phyloP scores from a whole-genome alignment of 192 early-diverging fungal species.

The Phlyctochytrium bullatum region DNA sequence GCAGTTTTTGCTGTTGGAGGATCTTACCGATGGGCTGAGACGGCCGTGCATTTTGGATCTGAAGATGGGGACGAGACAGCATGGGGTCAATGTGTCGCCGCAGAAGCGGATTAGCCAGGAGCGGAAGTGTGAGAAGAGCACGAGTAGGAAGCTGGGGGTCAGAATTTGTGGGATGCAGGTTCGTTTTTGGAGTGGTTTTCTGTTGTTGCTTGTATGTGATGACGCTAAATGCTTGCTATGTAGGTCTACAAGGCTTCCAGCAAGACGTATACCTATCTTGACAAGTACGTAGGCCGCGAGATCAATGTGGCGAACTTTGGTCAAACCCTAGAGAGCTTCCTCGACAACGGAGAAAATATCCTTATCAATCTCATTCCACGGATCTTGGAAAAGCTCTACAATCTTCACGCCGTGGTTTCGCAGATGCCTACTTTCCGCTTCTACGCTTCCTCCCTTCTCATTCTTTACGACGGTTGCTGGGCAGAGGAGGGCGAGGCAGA shows the following conservation, averaged over 20 bases:
- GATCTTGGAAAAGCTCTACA: conserved; percentile 70
- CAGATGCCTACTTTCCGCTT: conserved; percentile 82
- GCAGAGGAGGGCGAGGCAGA: conserved; percentile 14
- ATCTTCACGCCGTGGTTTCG: conserved; percentile 73
- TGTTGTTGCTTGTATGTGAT: not conserved
- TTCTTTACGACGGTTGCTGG: conserved; percentile 87
- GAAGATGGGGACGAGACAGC: conserved; percentile 98
- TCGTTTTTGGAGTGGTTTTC: not conserved
- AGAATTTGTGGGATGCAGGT: conserved; percentile 98
- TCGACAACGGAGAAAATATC: conserved; percentile 81
- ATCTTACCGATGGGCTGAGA: conserved; percentile 84
- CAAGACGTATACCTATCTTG: conserved; percentile 76
- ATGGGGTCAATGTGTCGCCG: conserved; percentile 81
- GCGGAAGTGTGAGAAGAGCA: conserved; percentile 87
- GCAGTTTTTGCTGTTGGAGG: conserved; percentile 92
- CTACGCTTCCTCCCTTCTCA: conserved; percentile 83
- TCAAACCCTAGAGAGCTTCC: conserved; percentile 72
- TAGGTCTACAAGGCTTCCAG: conserved; percentile 81
- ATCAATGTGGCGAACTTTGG: conserved; percentile 77
- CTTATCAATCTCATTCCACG: conserved; percentile 76
- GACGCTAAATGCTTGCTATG: not conserved
- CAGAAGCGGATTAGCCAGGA: conserved; percentile 87
- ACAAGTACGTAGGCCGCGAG: conserved; percentile 94
- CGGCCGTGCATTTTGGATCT: conserved; percentile 95
- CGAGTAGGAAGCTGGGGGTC: conserved; percentile 87